Evolutionary conservation across 2,329 filamentous ascomycete genomes (phyloP), one percentile per base, ranked within the genome.

Genomic region (Ceratocystis ficicola): DNA sequence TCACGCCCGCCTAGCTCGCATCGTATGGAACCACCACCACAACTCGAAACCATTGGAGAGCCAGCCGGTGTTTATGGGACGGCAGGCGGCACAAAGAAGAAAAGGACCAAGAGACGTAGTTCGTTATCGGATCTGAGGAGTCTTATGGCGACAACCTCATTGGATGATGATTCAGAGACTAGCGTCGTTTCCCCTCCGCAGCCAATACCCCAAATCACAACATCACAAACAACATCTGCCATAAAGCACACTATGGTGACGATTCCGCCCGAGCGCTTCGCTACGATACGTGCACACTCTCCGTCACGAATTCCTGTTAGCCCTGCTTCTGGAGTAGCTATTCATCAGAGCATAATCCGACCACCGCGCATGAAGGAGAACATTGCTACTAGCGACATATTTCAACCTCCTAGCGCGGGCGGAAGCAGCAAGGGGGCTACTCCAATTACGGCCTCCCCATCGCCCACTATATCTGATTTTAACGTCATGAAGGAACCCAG

Each of bases 61-160:
- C 83, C 83, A 0, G 77, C 78, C 0, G 75, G 74, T 17, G 79
- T 81, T 4, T 69, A 71, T 7, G 69, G 73, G 3, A 57, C 66
- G 72, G 12, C 28, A 62, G 67, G 73, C 0, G 68, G 73, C 0
- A 80, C 77, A 69, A 73, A 73, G n/a, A 76, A 78, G 57, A 86
- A 83, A 73, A 92, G 86, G 77, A 65, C 52, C 69, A 96, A 95
- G 78, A 83, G 93, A 65, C 86, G 93, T 73, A 96, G 92, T 76
- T 96, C 92, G 30, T 77, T 97, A 52, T 96, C 92, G 3, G 93
- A 97, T 74, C 80, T 97, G 61, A 88, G 85, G 70, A 81, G 78
- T 66, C 77, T 89, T 20, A 86, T 93, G 76, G 81, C 80, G 50
- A 80, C 83, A 65, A 79, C 86, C 7, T 81, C 78, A 10, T 74